phyloP scores from a whole-genome alignment of 2,329 filamentous ascomycete species.

The Bretziella fagacearum region DNA sequence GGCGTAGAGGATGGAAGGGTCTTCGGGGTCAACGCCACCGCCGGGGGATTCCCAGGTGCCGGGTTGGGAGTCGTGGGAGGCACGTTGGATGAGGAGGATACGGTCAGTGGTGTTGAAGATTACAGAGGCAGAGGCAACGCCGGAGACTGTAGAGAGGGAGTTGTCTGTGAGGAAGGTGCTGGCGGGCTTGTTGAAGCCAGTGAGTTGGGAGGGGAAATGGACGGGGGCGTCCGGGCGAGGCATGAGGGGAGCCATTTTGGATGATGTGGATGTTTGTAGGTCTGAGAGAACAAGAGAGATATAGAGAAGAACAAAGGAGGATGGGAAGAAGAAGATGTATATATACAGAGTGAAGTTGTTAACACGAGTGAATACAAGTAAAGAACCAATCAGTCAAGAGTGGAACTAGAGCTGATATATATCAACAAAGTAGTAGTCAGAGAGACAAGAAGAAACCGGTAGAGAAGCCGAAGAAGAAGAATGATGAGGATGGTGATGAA shows the following conservation, averaged over 20 bases:
- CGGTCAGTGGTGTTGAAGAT: conserved; percentile 22
- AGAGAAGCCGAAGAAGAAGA: no score
- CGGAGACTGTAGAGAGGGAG: conserved; percentile 16
- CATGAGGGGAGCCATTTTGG: conserved; percentile 11
- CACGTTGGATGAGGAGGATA: conserved; percentile 31
- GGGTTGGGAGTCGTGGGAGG: conserved; percentile 28
- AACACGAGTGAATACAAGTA: no score
- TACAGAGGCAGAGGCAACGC: conserved; percentile 21
- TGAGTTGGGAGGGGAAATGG: conserved; percentile 15
- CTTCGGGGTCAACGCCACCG: conserved; percentile 28
- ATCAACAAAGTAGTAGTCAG: no score
- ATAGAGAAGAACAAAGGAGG: background rate
- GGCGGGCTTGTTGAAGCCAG: conserved; percentile 15
- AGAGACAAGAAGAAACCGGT: no score
- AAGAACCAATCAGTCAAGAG: no score
- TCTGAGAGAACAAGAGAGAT: background rate
- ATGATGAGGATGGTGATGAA: no score
- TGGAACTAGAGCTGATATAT: no score
- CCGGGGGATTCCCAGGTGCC: conserved; percentile 33
- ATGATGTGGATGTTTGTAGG: background rate
- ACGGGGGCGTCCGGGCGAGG: conserved; percentile 15
- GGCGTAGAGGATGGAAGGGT: conserved; percentile 26
- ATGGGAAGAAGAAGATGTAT: no score
- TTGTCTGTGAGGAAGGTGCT: conserved; percentile 15
- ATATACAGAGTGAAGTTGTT: no score